phyloP scores from a whole-genome alignment of 345 rosid genomes.

The Brassica nigra region DNA sequence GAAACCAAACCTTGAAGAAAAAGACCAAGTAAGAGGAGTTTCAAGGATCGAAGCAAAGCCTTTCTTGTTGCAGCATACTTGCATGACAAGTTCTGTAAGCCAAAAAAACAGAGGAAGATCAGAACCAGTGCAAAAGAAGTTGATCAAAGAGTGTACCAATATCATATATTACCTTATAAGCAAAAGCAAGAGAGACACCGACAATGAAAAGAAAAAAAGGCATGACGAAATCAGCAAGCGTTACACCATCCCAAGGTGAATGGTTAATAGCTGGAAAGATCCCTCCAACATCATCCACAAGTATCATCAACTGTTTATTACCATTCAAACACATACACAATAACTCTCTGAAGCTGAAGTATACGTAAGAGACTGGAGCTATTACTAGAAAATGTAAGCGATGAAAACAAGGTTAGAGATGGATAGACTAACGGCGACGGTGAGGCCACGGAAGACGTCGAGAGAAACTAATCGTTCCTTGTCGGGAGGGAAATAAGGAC shows the following conservation, averaged over 20 bases:
- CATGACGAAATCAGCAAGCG: conserved; percentile 91
- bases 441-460: conserved; percentile 77
- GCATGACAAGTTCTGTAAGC: conserved; percentile 55
- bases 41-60: conserved; percentile 57
- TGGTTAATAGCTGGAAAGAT: conserved; percentile 77
- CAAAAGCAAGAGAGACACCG: conserved; percentile 76
- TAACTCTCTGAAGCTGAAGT: background rate
- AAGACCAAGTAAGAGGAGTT: conserved; percentile 64
- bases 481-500: conserved; percentile 20
- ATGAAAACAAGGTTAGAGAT: background rate
- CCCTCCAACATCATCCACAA: conserved; percentile 86
- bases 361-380: background rate
- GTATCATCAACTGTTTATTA: conserved; percentile 75
- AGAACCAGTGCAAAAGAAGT: background rate
- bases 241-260: conserved; percentile 90
- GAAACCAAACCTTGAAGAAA: conserved; percentile 72
- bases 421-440: conserved; percentile 42
- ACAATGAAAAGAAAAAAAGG: conserved; percentile 91
- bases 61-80: conserved; percentile 65
- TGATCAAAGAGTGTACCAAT: background rate
- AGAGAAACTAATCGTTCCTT: conserved; percentile 58
- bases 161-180: conserved; percentile 60
- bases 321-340: background rate
- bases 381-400: background rate
- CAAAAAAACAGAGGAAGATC: conserved; percentile 1